Percentiles rank a stretch among this genome's conserved stretches.
Evolutionary conservation across 805 yeast genomes (phyloP).

Genomic region (Candida rishiriensis): DNA sequence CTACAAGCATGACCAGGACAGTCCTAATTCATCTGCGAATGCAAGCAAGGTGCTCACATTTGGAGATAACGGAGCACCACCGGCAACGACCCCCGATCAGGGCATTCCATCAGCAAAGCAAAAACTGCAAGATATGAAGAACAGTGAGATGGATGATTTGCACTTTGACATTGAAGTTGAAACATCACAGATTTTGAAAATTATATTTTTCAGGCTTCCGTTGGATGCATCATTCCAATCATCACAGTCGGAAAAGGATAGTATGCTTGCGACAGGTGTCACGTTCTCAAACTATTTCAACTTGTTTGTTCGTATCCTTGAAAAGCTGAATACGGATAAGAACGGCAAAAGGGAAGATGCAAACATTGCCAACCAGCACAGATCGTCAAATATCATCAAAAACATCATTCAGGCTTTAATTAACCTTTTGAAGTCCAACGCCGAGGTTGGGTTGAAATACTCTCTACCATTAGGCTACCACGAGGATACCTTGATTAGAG

Average conservation of each 20-base stretch:
- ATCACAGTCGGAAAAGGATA: slow-evolving; percentile 28
- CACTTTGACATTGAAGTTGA: slow-evolving; percentile 37
- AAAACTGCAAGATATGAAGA: slow-evolving; percentile 15
- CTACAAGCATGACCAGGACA: not conserved
- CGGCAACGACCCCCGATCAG: not conserved
- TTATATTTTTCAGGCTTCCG: slow-evolving; percentile 50
- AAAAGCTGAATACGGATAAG: slow-evolving; percentile 33
- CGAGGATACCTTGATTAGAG: slow-evolving; percentile 56
- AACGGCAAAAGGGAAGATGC: slow-evolving; percentile 2
- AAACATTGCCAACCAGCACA: slow-evolving; percentile 38
- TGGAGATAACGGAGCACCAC: not conserved
- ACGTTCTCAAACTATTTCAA: slow-evolving; percentile 69
- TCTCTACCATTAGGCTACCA: slow-evolving; percentile 80
- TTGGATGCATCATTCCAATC: slow-evolving; percentile 54
- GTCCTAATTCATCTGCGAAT: slow-evolving; percentile 27
- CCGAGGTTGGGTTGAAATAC: slow-evolving; percentile 69
- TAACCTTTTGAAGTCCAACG: slow-evolving; percentile 65
- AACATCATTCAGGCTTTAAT: slow-evolving; percentile 63
- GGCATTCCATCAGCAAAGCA: not conserved
- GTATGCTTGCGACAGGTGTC: slow-evolving; percentile 35
- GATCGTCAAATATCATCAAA: slow-evolving; percentile 52
- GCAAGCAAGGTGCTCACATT: slow-evolving; percentile 14
- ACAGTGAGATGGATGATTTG: slow-evolving; percentile 24
- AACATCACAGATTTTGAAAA: slow-evolving; percentile 53
- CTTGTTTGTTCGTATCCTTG: slow-evolving; percentile 49